Evolutionary conservation across 176 grass and related monocot species (phyloP).

Genomic region (Lolium multiflorum): DNA sequence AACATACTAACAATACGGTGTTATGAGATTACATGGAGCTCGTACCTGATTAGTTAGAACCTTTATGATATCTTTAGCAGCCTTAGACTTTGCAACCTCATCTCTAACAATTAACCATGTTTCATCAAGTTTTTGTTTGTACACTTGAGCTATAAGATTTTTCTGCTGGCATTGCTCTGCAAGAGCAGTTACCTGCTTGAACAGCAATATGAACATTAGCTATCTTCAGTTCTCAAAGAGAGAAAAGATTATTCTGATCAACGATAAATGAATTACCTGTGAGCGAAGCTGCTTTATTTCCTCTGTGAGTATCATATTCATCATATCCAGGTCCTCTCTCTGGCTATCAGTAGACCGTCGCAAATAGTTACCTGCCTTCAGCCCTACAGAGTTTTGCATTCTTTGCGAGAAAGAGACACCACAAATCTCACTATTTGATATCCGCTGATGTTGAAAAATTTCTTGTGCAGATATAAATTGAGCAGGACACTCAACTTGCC

Average conservation of each 20-base stretch:
- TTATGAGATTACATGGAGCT: background rate
- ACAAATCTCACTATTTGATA: slow-evolving; percentile 36
- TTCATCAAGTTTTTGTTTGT: slow-evolving; percentile 85
- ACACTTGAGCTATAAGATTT: slow-evolving; percentile 62
- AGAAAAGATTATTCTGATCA: background rate
- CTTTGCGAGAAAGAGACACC: slow-evolving; percentile 44
- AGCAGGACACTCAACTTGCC: slow-evolving; percentile 74
- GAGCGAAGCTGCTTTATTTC: slow-evolving; percentile 72
- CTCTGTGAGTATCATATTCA: slow-evolving; percentile 63
- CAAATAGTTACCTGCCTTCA: slow-evolving; percentile 35
- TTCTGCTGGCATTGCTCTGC: slow-evolving; percentile 69
- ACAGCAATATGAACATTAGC: slow-evolving; percentile 15
- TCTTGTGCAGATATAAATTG: slow-evolving; percentile 50
- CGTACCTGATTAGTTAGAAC: slow-evolving; percentile 82
- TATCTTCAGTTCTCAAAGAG: slow-evolving; percentile 19
- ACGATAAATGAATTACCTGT: slow-evolving; percentile 57
- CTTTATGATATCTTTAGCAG: slow-evolving; percentile 85
- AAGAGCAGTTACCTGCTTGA: slow-evolving; percentile 62
- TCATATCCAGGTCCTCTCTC: slow-evolving; percentile 49
- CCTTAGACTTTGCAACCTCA: slow-evolving; percentile 83
- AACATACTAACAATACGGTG: slow-evolving; percentile 17
- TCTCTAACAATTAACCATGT: slow-evolving; percentile 81
- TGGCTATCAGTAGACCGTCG: slow-evolving; percentile 42
- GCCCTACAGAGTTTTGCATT: slow-evolving; percentile 39
- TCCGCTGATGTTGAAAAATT: slow-evolving; percentile 37